phyloP scores from a whole-genome alignment of 305 asterid species.

The Fraxinus angustifolia region DNA sequence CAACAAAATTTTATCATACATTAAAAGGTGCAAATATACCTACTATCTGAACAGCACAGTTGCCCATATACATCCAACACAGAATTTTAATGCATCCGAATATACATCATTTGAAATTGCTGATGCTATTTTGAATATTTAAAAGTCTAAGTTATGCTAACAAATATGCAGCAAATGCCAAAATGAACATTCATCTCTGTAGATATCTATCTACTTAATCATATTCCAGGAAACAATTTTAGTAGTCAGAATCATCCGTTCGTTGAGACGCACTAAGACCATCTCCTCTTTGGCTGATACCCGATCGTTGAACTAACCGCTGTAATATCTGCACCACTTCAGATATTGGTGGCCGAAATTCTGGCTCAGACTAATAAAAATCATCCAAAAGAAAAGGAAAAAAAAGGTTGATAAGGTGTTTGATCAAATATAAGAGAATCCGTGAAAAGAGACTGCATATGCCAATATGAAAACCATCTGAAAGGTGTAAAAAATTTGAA shows the following conservation, averaged over 20 bases:
- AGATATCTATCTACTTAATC: not conserved
- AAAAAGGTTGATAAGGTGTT: not conserved
- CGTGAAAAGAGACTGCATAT: not conserved
- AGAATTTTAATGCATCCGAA: not conserved
- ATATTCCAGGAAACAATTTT: constrained; percentile 7
- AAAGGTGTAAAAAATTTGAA: not conserved
- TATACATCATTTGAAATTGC: not conserved
- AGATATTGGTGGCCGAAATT: constrained; percentile 51
- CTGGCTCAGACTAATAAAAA: constrained; percentile 40
- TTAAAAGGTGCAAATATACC: not conserved
- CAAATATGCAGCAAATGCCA: not conserved
- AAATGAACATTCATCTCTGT: not conserved
- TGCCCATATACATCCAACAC: not conserved
- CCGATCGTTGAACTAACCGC: constrained; percentile 41
- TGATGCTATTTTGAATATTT: not conserved
- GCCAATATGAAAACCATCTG: not conserved
- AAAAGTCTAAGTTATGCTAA: not conserved
- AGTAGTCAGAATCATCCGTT: constrained; percentile 30
- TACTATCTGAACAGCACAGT: not conserved
- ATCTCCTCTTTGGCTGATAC: constrained; percentile 24
- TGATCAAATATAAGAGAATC: not conserved
- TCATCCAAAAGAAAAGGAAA: not conserved
- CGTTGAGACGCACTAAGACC: constrained; percentile 32
- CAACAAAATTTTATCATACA: not conserved
- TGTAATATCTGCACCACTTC: constrained; percentile 47